These are phyloP conservation scores for Paramyrothecium roridum DNA, from an alignment of 2,329 filamentous ascomycete species.

Conservation along the genomic window DNA sequence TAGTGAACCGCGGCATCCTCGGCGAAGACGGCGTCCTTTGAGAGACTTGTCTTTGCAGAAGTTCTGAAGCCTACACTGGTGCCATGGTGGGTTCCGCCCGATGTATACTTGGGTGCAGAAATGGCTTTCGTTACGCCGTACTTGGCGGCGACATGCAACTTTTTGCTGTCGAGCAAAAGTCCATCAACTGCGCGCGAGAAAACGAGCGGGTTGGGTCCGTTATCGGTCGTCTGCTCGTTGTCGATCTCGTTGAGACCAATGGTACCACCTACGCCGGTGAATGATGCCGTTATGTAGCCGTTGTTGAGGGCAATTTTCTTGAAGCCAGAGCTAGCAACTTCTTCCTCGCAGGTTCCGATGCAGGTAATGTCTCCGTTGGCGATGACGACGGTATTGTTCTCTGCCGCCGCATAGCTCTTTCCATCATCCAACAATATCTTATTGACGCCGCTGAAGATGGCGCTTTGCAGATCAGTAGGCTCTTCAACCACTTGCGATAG, in stretches of 20 bases:
- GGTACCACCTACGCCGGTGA: conserved; percentile 58
- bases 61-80: conserved; percentile 58
- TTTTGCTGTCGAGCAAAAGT: conserved; percentile 52
- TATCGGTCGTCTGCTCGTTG: conserved; percentile 51
- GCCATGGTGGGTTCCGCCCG: conserved; percentile 45
- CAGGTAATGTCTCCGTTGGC: conserved; percentile 53
- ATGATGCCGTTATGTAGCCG: conserved; percentile 57
- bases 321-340: conserved; percentile 28
- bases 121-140: conserved; percentile 60
- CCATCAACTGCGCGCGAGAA: conserved; percentile 60
- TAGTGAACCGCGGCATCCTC: conserved; percentile 57
- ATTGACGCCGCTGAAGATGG: conserved; percentile 56
- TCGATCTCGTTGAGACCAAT: conserved; percentile 64
- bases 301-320: conserved; percentile 47
- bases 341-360: conserved; percentile 51
- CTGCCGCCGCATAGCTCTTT: conserved; percentile 28
- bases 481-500: conserved; percentile 41
- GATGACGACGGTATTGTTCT: conserved; percentile 46
- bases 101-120: conserved; percentile 48
- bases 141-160: conserved; percentile 47
- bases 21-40: conserved; percentile 48
- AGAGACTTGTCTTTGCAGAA: conserved; percentile 40
- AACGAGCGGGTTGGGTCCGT: conserved; percentile 39
- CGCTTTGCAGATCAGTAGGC: conserved; percentile 29
- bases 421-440: conserved; percentile 47